Conservation (phyloP, 1,139 yeast species). For the Protomyces macrosporus region DNA sequence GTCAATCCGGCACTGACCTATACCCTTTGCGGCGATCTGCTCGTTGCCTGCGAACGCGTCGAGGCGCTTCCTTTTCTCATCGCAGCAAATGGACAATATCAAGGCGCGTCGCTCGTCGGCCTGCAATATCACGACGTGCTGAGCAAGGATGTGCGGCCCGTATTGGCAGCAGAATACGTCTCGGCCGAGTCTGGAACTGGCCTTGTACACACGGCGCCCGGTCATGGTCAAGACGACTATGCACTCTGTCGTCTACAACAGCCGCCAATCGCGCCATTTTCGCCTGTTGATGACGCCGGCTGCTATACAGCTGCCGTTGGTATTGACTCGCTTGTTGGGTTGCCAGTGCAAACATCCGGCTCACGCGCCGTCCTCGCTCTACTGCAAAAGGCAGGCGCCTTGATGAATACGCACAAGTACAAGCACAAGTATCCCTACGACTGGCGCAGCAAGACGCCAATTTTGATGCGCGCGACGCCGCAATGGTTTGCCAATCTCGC, state of each 20-base stretch:
- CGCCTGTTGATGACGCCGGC: slow-evolving; percentile 78
- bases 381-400: slow-evolving; percentile 40
- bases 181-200: slow-evolving; percentile 85
- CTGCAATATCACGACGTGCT: slow-evolving; percentile 4
- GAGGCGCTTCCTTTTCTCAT: slow-evolving; percentile 48
- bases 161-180: slow-evolving; percentile 78
- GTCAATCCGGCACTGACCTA: slow-evolving; percentile 58
- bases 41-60: slow-evolving; percentile 48
- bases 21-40: slow-evolving; percentile 33
- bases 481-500: slow-evolving; percentile 94
- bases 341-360: slow-evolving; percentile 59
- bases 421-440: slow-evolving; percentile 90
- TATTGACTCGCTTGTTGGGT: slow-evolving; percentile 49
- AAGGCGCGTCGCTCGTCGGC: neutral
- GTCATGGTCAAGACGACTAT: slow-evolving; percentile 95
- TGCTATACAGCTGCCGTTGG: slow-evolving; percentile 51
- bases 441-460: slow-evolving; percentile 94
- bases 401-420: slow-evolving; percentile 52
- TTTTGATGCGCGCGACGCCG: slow-evolving; percentile 90
- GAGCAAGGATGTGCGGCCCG: slow-evolving; percentile 43
- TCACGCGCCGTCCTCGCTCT: slow-evolving; percentile 47
- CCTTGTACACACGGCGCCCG: slow-evolving; percentile 93
- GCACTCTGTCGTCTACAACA: slow-evolving; percentile 47
- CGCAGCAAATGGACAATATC: neutral
- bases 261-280: slow-evolving; percentile 52